Evolutionary conservation across 2,329 filamentous ascomycete genomes (phyloP), one percentile per base, ranked within the genome.

Genomic region (Coniochaeta prunicola): DNA sequence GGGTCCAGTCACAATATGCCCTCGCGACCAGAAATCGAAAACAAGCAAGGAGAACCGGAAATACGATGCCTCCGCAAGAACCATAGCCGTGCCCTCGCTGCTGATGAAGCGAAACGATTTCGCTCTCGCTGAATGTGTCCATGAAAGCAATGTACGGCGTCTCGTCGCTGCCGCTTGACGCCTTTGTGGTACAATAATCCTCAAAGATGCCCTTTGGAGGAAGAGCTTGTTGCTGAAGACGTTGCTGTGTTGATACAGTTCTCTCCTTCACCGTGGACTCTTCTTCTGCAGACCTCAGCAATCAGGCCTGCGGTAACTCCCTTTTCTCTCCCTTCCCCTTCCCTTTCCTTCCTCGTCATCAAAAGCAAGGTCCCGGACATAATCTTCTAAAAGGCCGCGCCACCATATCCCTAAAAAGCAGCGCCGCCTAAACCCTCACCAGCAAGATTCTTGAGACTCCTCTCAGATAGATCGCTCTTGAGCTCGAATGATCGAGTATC

Each of bases 341-440:
- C 36, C 40, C 19, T 3, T 24, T 24, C 4, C 10, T 10, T 45
- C 19, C 21, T 45, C 40, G 40, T 24, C 40, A 15, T 45, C 9
- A 45, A 21, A 45, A 45, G 21, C n/a, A 45, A 45, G 40, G 2
- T n/a, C 5, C 38, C 40, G 19, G 8, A 21, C n/a, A 5, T 21
- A 28, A 7, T 8, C 21, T 30, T 7, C 45, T 50, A 50, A 30
- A 50, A 50, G 24, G 21, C 21, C 13, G 45, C 45, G 26, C 45
- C 45, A 30, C 45, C 45, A 50, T 17, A 13, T 50, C 26, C 30
- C 33, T 55, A 83, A 64, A 85, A 85, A 2, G 81, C 80, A 21
- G 80, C 78, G 7, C 81, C 81, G 1, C 80, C 79, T 59, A 79
- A 71, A 17, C 79, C 79, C 62, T 85, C 82, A 17, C 82, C 82